Evolutionary conservation across 208 protist species (phyloP).

Genomic region (Trypanosoma cruzi): DNA sequence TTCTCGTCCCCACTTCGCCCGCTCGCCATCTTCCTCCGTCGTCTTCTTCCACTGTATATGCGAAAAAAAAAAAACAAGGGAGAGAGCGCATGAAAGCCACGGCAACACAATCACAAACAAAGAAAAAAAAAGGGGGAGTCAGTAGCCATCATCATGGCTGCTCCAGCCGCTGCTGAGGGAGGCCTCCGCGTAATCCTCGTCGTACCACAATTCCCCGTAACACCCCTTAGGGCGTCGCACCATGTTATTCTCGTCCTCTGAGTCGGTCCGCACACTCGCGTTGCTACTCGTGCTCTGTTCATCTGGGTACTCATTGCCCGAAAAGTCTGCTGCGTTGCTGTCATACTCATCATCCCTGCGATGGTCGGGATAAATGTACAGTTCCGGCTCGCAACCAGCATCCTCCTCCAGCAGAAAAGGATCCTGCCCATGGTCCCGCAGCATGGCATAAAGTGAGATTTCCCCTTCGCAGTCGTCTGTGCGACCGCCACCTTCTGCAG

Average conservation of each 20-base stretch:
- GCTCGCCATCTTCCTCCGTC: neutral
- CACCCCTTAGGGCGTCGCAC: neutral
- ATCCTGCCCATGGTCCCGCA: slow-evolving; percentile 33
- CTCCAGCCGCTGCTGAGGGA: slow-evolving; percentile 53
- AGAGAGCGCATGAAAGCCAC: neutral
- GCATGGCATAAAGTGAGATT: slow-evolving; percentile 23
- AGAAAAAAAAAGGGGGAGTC: slow-evolving; percentile 2
- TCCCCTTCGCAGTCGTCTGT: neutral
- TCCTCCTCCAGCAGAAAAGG: slow-evolving; percentile 29
- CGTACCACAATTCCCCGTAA: slow-evolving; percentile 30
- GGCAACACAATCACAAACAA: slow-evolving; percentile 2
- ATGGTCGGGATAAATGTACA: slow-evolving; percentile 88
- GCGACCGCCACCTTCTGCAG: neutral
- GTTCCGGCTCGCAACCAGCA: slow-evolving; percentile 35
- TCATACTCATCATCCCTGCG: slow-evolving; percentile 91
- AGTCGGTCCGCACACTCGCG: slow-evolving; percentile 9
- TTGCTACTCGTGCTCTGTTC: slow-evolving; percentile 32
- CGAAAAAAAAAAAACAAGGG: slow-evolving; percentile 9
- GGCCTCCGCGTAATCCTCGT: slow-evolving; percentile 51
- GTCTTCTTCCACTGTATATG: neutral
- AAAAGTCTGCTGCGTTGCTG: slow-evolving; percentile 90
- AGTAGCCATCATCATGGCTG: slow-evolving; percentile 25
- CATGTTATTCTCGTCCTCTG: slow-evolving; percentile 5
- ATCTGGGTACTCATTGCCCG: slow-evolving; percentile 87
- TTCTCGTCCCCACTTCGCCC: neutral